A percentile compares a stretch with the other conserved stretches of the same genome.
Conservation (phyloP, 208 protist species). For the Leptomonas seymouri region DNA sequence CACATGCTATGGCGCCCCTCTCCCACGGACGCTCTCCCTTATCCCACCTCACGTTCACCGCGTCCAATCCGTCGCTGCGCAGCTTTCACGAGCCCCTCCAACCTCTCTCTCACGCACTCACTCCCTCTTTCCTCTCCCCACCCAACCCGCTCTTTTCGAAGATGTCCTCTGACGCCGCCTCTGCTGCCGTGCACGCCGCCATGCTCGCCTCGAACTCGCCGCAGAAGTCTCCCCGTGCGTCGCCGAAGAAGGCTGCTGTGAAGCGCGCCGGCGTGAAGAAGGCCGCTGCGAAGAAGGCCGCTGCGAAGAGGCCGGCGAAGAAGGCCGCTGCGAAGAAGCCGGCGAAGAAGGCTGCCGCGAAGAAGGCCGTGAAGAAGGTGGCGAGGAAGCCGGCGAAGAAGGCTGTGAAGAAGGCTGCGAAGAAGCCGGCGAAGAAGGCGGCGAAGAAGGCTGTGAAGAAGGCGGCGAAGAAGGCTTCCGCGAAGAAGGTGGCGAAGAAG, state of each 20-base stretch:
- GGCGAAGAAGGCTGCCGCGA: slow-evolving; percentile 34
- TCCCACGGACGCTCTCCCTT: no score
- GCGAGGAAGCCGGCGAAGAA: slow-evolving; percentile 22
- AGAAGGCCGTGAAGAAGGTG: slow-evolving; percentile 28
- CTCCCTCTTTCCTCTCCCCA: neutral
- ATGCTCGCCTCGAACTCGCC: slow-evolving; percentile 9
- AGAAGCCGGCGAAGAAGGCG: slow-evolving; percentile 17
- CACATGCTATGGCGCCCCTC: no score
- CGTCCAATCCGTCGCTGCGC: neutral
- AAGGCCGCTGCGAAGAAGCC: slow-evolving; percentile 36
- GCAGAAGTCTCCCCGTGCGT: slow-evolving; percentile 26
- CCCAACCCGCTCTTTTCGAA: slow-evolving; percentile 6
- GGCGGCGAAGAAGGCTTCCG: neutral
- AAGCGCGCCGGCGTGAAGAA: slow-evolving; percentile 31
- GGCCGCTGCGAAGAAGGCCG: slow-evolving; percentile 36
- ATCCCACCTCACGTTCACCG: neutral
- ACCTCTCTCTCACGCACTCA: neutral
- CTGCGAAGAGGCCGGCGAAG: slow-evolving; percentile 23
- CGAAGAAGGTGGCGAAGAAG: slow-evolving; percentile 32
- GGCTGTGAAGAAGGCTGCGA: slow-evolving; percentile 18
- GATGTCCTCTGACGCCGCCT: slow-evolving; percentile 18
- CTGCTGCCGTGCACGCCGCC: slow-evolving; percentile 15
- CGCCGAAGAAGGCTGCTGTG: slow-evolving; percentile 33
- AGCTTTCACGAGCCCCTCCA: slow-evolving; percentile 15
- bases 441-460: neutral